Conservation (phyloP, 768 basidiomycete genomes). For the Pholiota microspora region DNA sequence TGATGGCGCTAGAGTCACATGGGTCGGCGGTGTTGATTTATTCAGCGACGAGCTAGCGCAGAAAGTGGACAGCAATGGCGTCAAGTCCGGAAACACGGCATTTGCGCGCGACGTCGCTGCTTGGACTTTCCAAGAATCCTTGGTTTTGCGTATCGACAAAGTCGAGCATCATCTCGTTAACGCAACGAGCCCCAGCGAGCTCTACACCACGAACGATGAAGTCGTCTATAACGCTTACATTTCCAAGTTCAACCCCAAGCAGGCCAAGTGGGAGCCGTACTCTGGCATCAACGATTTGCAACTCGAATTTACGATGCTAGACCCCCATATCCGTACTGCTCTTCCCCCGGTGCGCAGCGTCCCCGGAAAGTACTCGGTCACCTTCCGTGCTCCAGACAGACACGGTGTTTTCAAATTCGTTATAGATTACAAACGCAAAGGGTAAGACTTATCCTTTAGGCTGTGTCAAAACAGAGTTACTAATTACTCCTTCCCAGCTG, state of each 20-base stretch:
- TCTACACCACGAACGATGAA: slow-evolving; percentile 85
- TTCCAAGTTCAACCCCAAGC: slow-evolving; percentile 60
- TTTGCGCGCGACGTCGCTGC: slow-evolving; percentile 73
- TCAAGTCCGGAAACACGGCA: slow-evolving; percentile 69
- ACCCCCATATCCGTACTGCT: slow-evolving; percentile 88
- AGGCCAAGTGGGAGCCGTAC: slow-evolving; percentile 67
- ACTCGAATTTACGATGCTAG: slow-evolving; percentile 97
- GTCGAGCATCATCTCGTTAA: slow-evolving; percentile 73
- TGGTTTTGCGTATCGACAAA: slow-evolving; percentile 75
- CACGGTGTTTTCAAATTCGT: slow-evolving; percentile 99
- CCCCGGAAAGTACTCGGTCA: slow-evolving; percentile 73
- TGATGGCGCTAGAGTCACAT: slow-evolving; percentile 74
- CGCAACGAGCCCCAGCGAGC: slow-evolving; percentile 56
- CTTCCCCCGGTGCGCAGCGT: slow-evolving; percentile 55
- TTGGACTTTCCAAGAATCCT: slow-evolving; percentile 90
- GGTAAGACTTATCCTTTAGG: too few species aligned
- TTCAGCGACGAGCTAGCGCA: slow-evolving; percentile 75
- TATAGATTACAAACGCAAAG: slow-evolving; percentile 87
- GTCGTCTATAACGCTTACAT: slow-evolving; percentile 76
- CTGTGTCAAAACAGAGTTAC: background rate
- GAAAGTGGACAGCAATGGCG: slow-evolving; percentile 56
- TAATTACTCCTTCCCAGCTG: slow-evolving; percentile 41
- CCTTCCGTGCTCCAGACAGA: slow-evolving; percentile 89
- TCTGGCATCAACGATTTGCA: slow-evolving; percentile 78
- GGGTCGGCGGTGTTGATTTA: slow-evolving; percentile 77